Percentiles rank a stretch among this genome's conserved stretches.
phyloP scores from a whole-genome alignment of 768 basidiomycete species.

The Leccinum uliginosum region DNA sequence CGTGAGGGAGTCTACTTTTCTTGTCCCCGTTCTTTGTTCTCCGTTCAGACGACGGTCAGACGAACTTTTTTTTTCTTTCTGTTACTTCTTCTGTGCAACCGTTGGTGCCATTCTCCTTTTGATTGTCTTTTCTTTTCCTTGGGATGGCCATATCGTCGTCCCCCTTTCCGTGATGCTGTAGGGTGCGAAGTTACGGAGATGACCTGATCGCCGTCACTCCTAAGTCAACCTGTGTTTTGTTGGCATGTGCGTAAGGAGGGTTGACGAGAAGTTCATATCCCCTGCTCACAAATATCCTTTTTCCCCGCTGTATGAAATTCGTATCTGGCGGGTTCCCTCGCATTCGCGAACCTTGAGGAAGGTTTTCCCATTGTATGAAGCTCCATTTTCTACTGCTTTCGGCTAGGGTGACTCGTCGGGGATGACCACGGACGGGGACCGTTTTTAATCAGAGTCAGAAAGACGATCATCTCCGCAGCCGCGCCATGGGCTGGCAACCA shows the following conservation, averaged over 20 bases:
- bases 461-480: constrained; percentile 12
- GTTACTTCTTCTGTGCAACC: not conserved
- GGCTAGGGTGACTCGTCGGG: not conserved
- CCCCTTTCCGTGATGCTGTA: constrained; percentile 17
- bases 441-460: constrained; percentile 1
- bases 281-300: constrained; percentile 1
- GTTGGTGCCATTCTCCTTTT: not conserved
- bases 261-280: constrained; percentile 11
- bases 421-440: not conserved
- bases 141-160: not conserved
- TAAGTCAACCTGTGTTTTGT: constrained; percentile 14
- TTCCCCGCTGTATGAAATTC: constrained; percentile 1
- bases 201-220: constrained; percentile 27
- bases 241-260: constrained; percentile 9
- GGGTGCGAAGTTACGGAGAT: constrained; percentile 29
- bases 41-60: constrained; percentile 3
- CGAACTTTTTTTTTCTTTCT: not conserved
- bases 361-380: not conserved
- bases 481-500: not conserved
- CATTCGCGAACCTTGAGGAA: not conserved
- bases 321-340: constrained; percentile 2
- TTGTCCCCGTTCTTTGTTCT: constrained; percentile 4
- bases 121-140: not conserved
- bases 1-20: not conserved
- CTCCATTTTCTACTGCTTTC: not conserved